Evolutionary conservation across 2,329 filamentous ascomycete species (phyloP).

Genomic region (Myriosclerotinia curreyana): DNA sequence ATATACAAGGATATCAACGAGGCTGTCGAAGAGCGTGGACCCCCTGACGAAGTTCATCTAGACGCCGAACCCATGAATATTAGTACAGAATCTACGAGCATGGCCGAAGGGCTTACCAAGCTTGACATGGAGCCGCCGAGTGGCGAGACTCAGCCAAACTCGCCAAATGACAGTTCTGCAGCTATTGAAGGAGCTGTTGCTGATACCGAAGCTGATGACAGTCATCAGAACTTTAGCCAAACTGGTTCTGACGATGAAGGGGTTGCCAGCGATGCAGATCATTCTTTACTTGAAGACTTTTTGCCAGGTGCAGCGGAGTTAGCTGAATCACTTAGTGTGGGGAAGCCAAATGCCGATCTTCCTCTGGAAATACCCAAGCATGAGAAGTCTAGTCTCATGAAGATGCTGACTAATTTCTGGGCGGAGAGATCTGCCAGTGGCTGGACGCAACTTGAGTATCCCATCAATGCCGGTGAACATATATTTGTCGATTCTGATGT

Average conservation of each 20-base stretch:
- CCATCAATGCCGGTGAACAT: constrained; percentile 81
- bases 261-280: constrained; percentile 68
- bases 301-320: constrained; percentile 61
- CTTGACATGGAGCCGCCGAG: constrained; percentile 29
- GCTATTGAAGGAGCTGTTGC: constrained; percentile 37
- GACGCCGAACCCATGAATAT: constrained; percentile 33
- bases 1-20: constrained; percentile 93
- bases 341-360: constrained; percentile 57
- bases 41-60: constrained; percentile 54
- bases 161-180: constrained; percentile 35
- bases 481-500: constrained; percentile 97
- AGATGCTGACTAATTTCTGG: constrained; percentile 97
- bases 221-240: constrained; percentile 49
- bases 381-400: constrained; percentile 89
- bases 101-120: constrained; percentile 37
- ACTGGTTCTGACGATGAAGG: constrained; percentile 69
- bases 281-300: constrained; percentile 65
- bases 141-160: constrained; percentile 28
- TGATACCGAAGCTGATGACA: constrained; percentile 45
- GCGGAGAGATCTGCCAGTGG: constrained; percentile 94
- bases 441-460: constrained; percentile 90
- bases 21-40: constrained; percentile 77
- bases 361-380: constrained; percentile 81
- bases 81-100: constrained; percentile 35
- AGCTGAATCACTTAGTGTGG: constrained; percentile 53